Percentiles rank a stretch among this genome's conserved stretches.
Conservation (phyloP, 306 rosid species). For the Alnus rubra region DNA sequence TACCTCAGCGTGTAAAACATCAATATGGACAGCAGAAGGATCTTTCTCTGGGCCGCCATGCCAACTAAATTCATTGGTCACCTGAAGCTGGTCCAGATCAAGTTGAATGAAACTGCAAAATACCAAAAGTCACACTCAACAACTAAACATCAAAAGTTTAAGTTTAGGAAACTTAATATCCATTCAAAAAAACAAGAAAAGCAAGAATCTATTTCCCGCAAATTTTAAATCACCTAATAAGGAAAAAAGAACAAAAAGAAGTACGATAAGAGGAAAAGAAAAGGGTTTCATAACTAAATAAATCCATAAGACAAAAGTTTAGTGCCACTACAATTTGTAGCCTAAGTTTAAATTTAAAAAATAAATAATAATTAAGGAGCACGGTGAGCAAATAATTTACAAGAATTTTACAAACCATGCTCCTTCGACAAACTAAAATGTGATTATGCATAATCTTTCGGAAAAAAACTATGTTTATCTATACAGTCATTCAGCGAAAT, state of each 20-base stretch:
- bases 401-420: background rate
- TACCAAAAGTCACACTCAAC: slow-evolving; percentile 4
- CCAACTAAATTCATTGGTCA: slow-evolving; percentile 88
- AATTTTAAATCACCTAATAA: background rate
- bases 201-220: background rate
- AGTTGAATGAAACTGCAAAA: slow-evolving; percentile 92
- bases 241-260: background rate
- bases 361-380: background rate
- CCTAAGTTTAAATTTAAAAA: background rate
- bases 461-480: background rate
- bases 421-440: background rate
- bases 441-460: background rate
- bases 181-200: slow-evolving; percentile 10
- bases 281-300: background rate
- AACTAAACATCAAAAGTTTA: background rate
- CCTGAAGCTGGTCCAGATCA: slow-evolving; percentile 83
- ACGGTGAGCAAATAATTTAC: background rate
- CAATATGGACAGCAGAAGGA: slow-evolving; percentile 90
- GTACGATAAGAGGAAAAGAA: background rate
- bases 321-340: background rate
- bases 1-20: slow-evolving; percentile 93
- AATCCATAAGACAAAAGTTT: background rate
- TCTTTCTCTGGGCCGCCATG: slow-evolving; percentile 80
- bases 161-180: slow-evolving; percentile 12
- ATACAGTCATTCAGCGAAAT: background rate